Evolutionary conservation across 805 yeast species (phyloP), one percentile per base, ranked within the genome.

Genomic region (Barnettozyma salicaria): DNA sequence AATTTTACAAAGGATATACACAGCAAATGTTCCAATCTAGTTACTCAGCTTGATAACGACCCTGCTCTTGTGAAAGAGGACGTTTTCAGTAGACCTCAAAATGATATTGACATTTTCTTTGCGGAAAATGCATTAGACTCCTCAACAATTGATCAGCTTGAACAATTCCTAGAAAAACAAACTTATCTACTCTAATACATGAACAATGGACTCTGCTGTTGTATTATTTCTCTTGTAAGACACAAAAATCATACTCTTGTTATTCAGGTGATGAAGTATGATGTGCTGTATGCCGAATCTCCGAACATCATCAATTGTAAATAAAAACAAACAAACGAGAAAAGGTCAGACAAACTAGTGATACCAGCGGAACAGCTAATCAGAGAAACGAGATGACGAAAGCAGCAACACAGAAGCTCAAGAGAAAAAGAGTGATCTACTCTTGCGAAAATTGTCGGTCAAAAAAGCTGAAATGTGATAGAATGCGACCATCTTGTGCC

Each of bases 361-460:
- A n/a, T n/a, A n/a, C n/a, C n/a, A n/a, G n/a, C n/a, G n/a, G n/a
- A n/a, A n/a, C n/a, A n/a, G n/a, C n/a, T n/a, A n/a, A n/a, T n/a
- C n/a, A n/a, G n/a, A n/a, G n/a, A n/a, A n/a, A n/a, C n/a, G n/a
- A n/a, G n/a, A n/a, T n/a, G n/a, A n/a, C n/a, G 17, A 7, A 12
- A 27, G 13, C 19, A 27, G 17, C 13, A 14, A 7, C 18, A 7
- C 11, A 11, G 3, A 34, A 27, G n/a, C 20, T 17, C 6, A 36
- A 32, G 23, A 32, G 43, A 19, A 34, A 32, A 11, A 31, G 43
- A 27, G 27, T 34, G 1, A 38, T 40, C 5, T 40, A 40, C 27
- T 40, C 43, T 5, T 40, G 43, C 11, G 40, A 36, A 16, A 33
- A 36, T 17, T 40, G 43, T 11, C 43, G 43, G 11, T 16, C 26